Percentiles rank a stretch among this genome's conserved stretches.
phyloP scores from a whole-genome alignment of 768 basidiomycete species.

The Mycena amicta region DNA sequence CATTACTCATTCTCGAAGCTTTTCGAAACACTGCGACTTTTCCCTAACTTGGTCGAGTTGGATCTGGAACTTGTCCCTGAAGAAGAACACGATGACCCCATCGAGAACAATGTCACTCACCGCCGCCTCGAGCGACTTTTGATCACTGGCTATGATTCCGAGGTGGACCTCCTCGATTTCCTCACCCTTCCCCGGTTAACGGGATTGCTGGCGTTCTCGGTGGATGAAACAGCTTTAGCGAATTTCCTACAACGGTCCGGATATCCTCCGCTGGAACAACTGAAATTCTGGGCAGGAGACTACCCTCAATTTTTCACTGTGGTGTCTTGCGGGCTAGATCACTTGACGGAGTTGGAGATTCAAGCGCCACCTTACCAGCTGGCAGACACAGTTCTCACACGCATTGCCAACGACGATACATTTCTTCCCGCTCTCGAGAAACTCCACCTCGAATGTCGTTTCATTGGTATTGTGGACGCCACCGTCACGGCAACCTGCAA shows the following conservation, averaged over 20 bases:
- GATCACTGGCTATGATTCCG: not conserved
- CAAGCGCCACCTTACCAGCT: no score
- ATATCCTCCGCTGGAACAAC: not conserved
- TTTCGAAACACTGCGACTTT: not conserved
- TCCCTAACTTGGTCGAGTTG: not conserved
- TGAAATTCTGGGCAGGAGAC: not conserved
- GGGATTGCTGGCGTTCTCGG: not conserved
- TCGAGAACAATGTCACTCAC: not conserved
- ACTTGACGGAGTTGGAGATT: no score
- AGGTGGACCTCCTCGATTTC: not conserved
- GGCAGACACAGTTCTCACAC: no score
- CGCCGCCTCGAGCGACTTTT: not conserved
- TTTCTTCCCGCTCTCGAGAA: no score
- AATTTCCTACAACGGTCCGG: not conserved
- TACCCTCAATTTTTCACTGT: no score
- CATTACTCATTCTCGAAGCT: not conserved
- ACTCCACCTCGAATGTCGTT: no score
- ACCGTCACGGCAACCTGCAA: no score
- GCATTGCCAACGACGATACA: no score
- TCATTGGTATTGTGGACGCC: no score
- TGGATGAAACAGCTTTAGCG: not conserved
- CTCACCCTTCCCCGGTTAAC: not conserved
- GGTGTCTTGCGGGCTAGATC: no score
- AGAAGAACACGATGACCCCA: not conserved
- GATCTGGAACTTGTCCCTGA: not conserved